phyloP scores from a whole-genome alignment of 2,329 filamentous ascomycete genomes.

The Verticillium alfalfae region DNA sequence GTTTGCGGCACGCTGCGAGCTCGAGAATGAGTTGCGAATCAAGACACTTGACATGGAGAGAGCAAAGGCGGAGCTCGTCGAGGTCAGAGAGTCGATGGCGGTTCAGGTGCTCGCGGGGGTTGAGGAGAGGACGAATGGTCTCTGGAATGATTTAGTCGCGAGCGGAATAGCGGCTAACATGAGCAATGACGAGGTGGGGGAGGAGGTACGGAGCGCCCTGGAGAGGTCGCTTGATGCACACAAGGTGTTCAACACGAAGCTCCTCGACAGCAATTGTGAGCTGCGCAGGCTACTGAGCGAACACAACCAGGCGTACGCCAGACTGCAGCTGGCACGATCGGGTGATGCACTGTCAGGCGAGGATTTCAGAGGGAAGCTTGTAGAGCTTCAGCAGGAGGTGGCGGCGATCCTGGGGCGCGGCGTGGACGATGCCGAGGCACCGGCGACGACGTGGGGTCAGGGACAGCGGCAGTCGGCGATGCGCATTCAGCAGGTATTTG shows the following conservation, averaged over 20 bases:
- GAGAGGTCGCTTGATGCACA: neutral
- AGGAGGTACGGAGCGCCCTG: neutral
- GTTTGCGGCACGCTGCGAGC: neutral
- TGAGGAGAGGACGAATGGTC: neutral
- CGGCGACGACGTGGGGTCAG: neutral
- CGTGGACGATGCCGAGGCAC: neutral
- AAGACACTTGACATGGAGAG: neutral
- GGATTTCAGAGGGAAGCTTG: neutral
- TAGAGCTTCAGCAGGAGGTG: neutral
- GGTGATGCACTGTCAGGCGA: neutral
- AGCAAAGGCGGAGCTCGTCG: neutral
- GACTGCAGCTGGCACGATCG: neutral
- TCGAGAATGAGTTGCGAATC: neutral
- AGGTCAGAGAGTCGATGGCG: neutral
- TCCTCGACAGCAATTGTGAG: neutral
- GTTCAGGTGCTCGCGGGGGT: neutral
- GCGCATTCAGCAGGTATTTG: neutral
- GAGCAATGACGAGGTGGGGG: neutral
- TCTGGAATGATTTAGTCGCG: neutral
- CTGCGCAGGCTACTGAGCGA: neutral
- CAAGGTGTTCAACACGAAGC: neutral
- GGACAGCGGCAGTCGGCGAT: neutral
- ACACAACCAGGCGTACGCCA: neutral
- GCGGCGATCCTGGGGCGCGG: neutral
- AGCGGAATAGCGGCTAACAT: neutral